Evolutionary conservation across 352 stramenopile species (phyloP).

Genomic region (Aphanomyces astaci): DNA sequence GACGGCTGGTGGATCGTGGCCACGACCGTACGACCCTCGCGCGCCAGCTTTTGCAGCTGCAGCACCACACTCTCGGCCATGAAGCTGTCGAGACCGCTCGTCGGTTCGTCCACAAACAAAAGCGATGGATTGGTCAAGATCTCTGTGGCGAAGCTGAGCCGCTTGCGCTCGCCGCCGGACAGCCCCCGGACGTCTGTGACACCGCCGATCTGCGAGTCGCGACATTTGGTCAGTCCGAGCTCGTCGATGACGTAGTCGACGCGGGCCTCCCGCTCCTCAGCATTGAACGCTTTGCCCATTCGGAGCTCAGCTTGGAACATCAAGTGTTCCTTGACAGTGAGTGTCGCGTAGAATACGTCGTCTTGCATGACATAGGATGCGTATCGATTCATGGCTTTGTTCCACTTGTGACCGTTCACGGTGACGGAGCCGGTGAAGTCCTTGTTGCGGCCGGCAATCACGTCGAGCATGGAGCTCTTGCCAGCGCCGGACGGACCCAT

Average conservation of each 20-base stretch:
- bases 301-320: conserved; percentile 76
- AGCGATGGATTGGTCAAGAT: conserved; percentile 70
- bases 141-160: conserved; percentile 74
- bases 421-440: conserved; percentile 44
- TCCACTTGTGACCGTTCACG: conserved; percentile 57
- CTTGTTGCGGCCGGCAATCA: conserved; percentile 86
- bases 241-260: conserved; percentile 52
- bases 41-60: conserved; percentile 61
- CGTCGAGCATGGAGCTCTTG: conserved; percentile 92
- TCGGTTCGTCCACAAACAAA: conserved; percentile 82
- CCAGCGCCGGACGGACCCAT: conserved; percentile 66
- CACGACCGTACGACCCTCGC: conserved; percentile 77
- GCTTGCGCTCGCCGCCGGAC: conserved; percentile 67
- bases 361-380: conserved; percentile 83
- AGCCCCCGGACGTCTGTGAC: conserved; percentile 42
- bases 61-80: conserved; percentile 42
- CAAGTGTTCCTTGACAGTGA: conserved; percentile 87
- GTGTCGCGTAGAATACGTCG: conserved; percentile 79
- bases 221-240: conserved; percentile 45
- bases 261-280: conserved; percentile 27
- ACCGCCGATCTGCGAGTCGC: conserved; percentile 51
- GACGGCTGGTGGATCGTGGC: conserved; percentile 85
- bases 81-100: conserved; percentile 51
- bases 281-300: conserved; percentile 35
- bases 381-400: conserved; percentile 28